phyloP scores from a whole-genome alignment of 2,329 filamentous ascomycete species.

The Penicillium sp. region DNA sequence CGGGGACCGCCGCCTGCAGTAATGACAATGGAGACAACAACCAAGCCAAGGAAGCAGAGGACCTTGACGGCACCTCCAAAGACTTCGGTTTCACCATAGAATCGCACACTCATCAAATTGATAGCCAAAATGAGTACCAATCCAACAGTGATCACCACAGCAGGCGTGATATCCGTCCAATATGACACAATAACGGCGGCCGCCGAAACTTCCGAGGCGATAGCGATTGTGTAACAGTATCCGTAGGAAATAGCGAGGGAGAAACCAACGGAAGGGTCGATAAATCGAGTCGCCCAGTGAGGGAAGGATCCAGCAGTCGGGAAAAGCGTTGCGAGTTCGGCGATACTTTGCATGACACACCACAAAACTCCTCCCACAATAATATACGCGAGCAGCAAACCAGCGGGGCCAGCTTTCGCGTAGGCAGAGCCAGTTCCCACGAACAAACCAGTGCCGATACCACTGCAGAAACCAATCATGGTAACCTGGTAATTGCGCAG shows the following conservation, averaged over 20 bases:
- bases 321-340: conserved; percentile 85
- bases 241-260: conserved; percentile 75
- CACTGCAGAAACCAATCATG: conserved; percentile 35
- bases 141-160: conserved; percentile 64
- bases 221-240: conserved; percentile 80
- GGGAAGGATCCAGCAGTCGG: conserved; percentile 89
- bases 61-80: conserved; percentile 33
- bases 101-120: conserved; percentile 33
- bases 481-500: conserved; percentile 35
- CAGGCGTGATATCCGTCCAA: conserved; percentile 65
- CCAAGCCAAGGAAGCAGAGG: conserved; percentile 31
- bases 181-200: conserved; percentile 81
- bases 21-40: conserved; percentile 34
- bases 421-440: conserved; percentile 74
- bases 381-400: conserved; percentile 63
- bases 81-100: conserved; percentile 36
- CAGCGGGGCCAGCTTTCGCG: conserved; percentile 69
- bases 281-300: conserved; percentile 82
- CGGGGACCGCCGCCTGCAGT: conserved; percentile 34
- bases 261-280: conserved; percentile 89
- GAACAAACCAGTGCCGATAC: conserved; percentile 71
- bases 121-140: conserved; percentile 31
- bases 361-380: conserved; percentile 75
- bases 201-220: conserved; percentile 73
- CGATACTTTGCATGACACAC: conserved; percentile 84